Evolutionary conservation across 331 rosid species (phyloP).

Genomic region (Malus hybrid): DNA sequence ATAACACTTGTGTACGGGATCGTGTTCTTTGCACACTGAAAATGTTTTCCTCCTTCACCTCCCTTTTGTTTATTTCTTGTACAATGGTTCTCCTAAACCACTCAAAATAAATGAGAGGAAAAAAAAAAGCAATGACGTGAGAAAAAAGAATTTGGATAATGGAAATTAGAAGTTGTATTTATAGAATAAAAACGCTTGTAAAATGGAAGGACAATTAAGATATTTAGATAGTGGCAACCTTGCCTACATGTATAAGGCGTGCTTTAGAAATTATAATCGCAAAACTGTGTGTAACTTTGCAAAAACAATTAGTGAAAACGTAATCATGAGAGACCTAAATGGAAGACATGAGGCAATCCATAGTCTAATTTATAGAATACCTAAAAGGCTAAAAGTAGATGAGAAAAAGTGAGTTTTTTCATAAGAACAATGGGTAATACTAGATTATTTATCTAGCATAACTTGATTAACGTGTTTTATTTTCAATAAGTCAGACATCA

Average conservation of each 20-base stretch:
- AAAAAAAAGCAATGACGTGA: not conserved
- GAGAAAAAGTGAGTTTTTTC: too few relatives aligned
- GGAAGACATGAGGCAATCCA: not conserved
- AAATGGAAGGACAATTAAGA: too few relatives aligned
- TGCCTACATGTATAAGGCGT: too few relatives aligned
- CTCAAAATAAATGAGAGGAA: not conserved
- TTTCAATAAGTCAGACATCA: too few relatives aligned
- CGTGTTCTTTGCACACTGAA: too few relatives aligned
- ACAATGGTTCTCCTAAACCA: not conserved
- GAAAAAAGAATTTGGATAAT: not conserved
- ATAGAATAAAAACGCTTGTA: too few relatives aligned
- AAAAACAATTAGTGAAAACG: not conserved
- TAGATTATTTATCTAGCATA: too few relatives aligned
- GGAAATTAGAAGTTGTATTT: not conserved
- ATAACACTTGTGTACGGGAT: too few relatives aligned
- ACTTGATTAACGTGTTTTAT: too few relatives aligned
- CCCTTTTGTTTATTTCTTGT: not conserved
- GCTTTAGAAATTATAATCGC: not conserved
- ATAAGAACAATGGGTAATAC: too few relatives aligned
- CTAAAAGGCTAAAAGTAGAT: too few relatives aligned
- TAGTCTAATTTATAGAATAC: not conserved
- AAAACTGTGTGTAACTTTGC: not conserved
- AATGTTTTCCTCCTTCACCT: not conserved
- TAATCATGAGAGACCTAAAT: constrained; percentile 6
- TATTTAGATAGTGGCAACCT: too few relatives aligned